Evolutionary conservation across 1,284 basidiomycete genomes (phyloP), one percentile per base, ranked within the genome.

Genomic region (Quambalaria eucalypti): DNA sequence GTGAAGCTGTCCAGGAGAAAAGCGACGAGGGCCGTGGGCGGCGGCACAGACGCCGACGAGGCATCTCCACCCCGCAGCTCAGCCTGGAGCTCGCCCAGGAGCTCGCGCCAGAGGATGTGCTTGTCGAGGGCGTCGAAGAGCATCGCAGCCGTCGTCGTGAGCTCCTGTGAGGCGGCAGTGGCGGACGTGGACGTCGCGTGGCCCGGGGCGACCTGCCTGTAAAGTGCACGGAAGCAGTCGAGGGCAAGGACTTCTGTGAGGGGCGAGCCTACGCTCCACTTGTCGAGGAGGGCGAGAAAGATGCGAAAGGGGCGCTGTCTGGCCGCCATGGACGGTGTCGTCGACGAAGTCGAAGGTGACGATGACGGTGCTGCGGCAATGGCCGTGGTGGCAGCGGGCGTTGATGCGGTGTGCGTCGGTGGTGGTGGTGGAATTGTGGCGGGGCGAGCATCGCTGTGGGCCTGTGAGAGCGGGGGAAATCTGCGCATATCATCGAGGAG

Each of bases 261-360:
- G 0, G 83, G 81, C 19, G 83, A 83, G 0, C 93, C 93, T 50
- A 98, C 86, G 76, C 96, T 91, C 87, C 90, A 96, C 76, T 95
- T 95, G 77, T 99, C 95, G 60, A 97, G 79, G 16, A 98, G 77
- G 0, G 91, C 92, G 28, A 97, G 85, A 74, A 96, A 93, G 47
- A 97, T 87, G 76, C 92, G 92, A 81, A 90, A 97, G 0, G 95
- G 90, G 16, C 87, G 62, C 57, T 78, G 83, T 0, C 86, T 84
- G 59, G 87, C 86, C 0, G 84, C 80, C 57, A 85, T 84, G 7
- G 19, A 14, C 4, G 19, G 16, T 6, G 42, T 26, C 7, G 25
- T 19, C 21, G n/a, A 12, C 6, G 21, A 4, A 4, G 2, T 14
- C n/a, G 5, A 2, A 26, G 19, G 21, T n/a, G 36, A 21, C 4